Conservation (phyloP, 495 filamentous ascomycete species). For the Xylaria cubensis region DNA sequence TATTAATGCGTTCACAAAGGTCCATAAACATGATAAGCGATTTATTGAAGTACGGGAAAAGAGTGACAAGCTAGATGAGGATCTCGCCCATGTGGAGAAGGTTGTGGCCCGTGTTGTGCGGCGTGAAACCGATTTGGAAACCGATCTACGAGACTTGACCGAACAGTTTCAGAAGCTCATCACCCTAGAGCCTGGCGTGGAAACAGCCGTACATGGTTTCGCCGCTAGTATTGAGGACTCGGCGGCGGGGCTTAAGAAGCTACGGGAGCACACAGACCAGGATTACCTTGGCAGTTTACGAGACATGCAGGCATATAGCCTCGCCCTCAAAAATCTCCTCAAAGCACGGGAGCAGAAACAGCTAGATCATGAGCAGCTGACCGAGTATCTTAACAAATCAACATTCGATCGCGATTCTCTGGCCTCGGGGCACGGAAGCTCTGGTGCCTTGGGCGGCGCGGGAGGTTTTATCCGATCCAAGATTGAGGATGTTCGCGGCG, state of each 20-base stretch:
- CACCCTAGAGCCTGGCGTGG: conserved; percentile 86
- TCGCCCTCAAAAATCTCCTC: conserved; percentile 81
- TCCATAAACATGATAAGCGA: conserved; percentile 91
- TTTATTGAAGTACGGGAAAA: conserved; percentile 95
- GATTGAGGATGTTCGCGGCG: conserved; percentile 94
- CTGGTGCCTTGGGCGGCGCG: conserved; percentile 63
- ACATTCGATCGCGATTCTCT: conserved; percentile 87
- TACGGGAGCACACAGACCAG: conserved; percentile 94
- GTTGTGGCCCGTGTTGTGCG: conserved; percentile 88
- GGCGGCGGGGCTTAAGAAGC: conserved; percentile 68
- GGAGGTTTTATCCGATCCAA: conserved; percentile 93
- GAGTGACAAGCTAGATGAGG: conserved; percentile 93
- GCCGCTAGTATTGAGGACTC: conserved; percentile 86
- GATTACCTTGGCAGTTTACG: conserved; percentile 89
- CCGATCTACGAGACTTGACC: conserved; percentile 86
- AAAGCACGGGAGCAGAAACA: conserved; percentile 97
- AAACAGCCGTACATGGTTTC: conserved; percentile 79
- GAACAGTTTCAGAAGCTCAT: conserved; percentile 94
- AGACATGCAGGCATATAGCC: conserved; percentile 93
- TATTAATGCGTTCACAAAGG: conserved; percentile 95
- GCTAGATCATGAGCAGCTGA: conserved; percentile 94
- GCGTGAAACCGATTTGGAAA: conserved; percentile 85
- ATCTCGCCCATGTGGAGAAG: conserved; percentile 90
- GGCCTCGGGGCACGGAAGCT: conserved; percentile 68
- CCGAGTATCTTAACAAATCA: conserved; percentile 91